Percentiles rank a stretch among this genome's conserved stretches.
phyloP scores from a whole-genome alignment of 2,329 filamentous ascomycete genomes.

The Bertia moriformis region DNA sequence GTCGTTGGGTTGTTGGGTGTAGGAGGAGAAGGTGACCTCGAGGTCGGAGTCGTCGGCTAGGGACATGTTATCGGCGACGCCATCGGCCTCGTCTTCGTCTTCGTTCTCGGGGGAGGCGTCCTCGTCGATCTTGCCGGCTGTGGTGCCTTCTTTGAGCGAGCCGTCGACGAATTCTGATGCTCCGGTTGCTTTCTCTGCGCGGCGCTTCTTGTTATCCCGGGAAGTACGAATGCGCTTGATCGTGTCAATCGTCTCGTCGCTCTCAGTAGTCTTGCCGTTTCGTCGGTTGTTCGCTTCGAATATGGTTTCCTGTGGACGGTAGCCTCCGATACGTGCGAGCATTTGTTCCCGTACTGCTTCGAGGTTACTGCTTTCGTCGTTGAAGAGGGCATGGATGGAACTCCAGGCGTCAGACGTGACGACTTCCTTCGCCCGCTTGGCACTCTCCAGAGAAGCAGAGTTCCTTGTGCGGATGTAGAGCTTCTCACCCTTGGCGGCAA shows the following conservation, averaged over 20 bases:
- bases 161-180: conserved; percentile 7
- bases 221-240: conserved; percentile 44
- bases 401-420: conserved; percentile 56
- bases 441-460: conserved; percentile 78
- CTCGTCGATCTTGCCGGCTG: conserved; percentile 6
- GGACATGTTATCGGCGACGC: conserved; percentile 33
- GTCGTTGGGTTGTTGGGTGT: conserved; percentile 18
- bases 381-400: conserved; percentile 69
- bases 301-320: conserved; percentile 83
- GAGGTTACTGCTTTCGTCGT: conserved; percentile 45
- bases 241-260: conserved; percentile 59
- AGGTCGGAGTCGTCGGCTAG: conserved; percentile 48
- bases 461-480: conserved; percentile 83
- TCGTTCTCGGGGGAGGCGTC: conserved; percentile 13
- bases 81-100: conserved; percentile 17
- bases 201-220: conserved; percentile 19
- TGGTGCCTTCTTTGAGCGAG: conserved; percentile 3
- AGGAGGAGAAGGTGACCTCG: conserved; percentile 50
- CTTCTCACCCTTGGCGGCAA: conserved; percentile 79
- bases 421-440: conserved; percentile 70
- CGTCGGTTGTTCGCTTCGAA: conserved; percentile 70
- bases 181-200: conserved; percentile 17
- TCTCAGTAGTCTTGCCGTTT: conserved; percentile 17
- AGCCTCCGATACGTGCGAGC: conserved; percentile 76
- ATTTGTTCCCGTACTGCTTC: conserved; percentile 70